Evolutionary conservation across 805 yeast genomes (phyloP), one percentile per base, ranked within the genome.

Genomic region (Cyberlindnera suaveolens): DNA sequence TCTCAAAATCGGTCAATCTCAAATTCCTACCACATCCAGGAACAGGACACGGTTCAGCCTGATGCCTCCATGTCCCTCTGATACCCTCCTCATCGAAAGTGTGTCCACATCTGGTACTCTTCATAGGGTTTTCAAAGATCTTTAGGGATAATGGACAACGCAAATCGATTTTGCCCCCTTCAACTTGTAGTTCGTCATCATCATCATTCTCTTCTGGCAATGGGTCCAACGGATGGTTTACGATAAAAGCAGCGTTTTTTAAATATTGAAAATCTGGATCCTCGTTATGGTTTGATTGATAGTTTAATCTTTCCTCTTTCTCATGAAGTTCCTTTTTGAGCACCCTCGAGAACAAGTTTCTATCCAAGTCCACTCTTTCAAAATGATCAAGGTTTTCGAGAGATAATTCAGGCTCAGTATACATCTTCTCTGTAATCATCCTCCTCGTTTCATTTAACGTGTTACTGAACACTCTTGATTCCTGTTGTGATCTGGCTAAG

Each of bases 151-250:
- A 67, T 0, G 91, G 91, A 57, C 90, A 88, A 20, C 67, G 71
- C 44, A 85, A 57, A 38, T 80, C 78, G n/a, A 85, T 66, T 31
- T 65, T 74, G 32, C 93, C 93, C 43, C 93, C 95, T 9, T 76
- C 78, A 6, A 85, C 72, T 34, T 71, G 75, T 29, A 85, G 37
- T 18, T 82, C 91, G 18, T 80, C 86, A 32, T 75, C 81, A 13
- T 70, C 79, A 11, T 46, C 53, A 5, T 44, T 44, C 3, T 59
- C 59, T 31, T 65, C 70, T 0, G 87, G 86, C 16, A 84, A 53
- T 6, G 85, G 81, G 26, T 75, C 76, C 27, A 74, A 74, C 0
- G 93, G 93, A 48, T 79, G 69, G 3, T 69, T 60, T 15, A 79
- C 54, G 6, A 84, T 72, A 52, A 75, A 74, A 1, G 70, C 53